phyloP scores from a whole-genome alignment of 306 rosid species.

The Morella rubra region DNA sequence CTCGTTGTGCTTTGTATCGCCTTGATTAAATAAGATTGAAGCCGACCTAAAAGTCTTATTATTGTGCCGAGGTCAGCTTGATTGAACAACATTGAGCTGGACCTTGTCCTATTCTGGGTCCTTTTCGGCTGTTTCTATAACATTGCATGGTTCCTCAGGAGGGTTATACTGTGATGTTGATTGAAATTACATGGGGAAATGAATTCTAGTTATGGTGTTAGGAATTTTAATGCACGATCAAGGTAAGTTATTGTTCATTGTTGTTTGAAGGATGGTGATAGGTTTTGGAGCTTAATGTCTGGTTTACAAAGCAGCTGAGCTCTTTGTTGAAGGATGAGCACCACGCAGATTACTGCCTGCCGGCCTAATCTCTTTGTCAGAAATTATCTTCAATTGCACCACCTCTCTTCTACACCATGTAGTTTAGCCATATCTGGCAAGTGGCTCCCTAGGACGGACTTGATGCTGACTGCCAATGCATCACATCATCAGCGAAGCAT shows the following conservation, averaged over 20 bases:
- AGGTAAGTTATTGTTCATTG: not conserved
- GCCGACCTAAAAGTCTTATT: not conserved
- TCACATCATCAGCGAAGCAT: slow-evolving; percentile 27
- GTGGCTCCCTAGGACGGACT: slow-evolving; percentile 23
- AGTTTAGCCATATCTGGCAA: slow-evolving; percentile 10
- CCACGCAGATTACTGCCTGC: slow-evolving; percentile 32
- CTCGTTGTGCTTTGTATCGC: not conserved
- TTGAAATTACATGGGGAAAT: not conserved
- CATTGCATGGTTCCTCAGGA: not conserved
- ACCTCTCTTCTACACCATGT: slow-evolving; percentile 23
- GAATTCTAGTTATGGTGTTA: not conserved
- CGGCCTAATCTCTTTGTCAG: slow-evolving; percentile 24
- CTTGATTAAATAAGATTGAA: not conserved
- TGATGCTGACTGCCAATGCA: slow-evolving; percentile 8
- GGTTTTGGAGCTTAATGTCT: slow-evolving; percentile 28
- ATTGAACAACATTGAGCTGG: not conserved
- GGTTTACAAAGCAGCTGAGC: slow-evolving; percentile 18
- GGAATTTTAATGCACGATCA: not conserved
- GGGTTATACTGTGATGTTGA: not conserved
- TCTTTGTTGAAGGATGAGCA: slow-evolving; percentile 38
- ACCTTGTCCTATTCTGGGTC: not conserved
- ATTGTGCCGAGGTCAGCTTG: not conserved
- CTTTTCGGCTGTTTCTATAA: not conserved
- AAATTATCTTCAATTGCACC: slow-evolving; percentile 10
- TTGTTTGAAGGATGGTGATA: slow-evolving; percentile 21